Percentiles rank a stretch among this genome's conserved stretches.
These are phyloP conservation scores for Wallemia ichthyophaga DNA, from an alignment of 1,284 basidiomycete genomes.

Conservation along the genomic window DNA sequence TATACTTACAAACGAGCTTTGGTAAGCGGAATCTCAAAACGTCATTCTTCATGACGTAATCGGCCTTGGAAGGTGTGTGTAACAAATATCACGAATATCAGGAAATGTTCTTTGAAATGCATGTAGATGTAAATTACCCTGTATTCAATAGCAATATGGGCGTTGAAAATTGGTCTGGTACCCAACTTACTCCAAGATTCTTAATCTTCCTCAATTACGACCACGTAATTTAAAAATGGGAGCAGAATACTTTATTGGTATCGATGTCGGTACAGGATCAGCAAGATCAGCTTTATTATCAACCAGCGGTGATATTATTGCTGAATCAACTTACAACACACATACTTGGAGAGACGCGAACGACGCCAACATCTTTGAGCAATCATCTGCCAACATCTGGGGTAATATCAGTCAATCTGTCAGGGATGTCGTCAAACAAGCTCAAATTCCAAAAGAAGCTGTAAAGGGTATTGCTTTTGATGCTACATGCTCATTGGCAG, in stretches of 20 bases:
- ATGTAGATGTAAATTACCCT: no score
- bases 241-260: not conserved
- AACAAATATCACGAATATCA: no score
- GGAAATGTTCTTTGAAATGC: no score
- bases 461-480: slow-evolving; percentile 87
- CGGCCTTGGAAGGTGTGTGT: no score
- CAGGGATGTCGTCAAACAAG: slow-evolving; percentile 31
- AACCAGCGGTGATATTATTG: slow-evolving; percentile 39
- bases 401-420: slow-evolving; percentile 36
- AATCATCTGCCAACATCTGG: slow-evolving; percentile 62
- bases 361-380: slow-evolving; percentile 83
- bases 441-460: slow-evolving; percentile 27
- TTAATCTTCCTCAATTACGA: not conserved
- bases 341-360: slow-evolving; percentile 51
- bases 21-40: no score
- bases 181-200: not conserved
- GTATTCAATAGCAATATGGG: no score
- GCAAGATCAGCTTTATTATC: slow-evolving; percentile 62
- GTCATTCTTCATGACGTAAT: no score
- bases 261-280: slow-evolving; percentile 50
- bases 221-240: not conserved
- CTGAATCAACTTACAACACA: slow-evolving; percentile 46
- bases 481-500: slow-evolving; percentile 84
- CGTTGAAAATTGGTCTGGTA: no score
- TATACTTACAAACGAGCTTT: no score